Evolutionary conservation across 148 eudicot genomes (phyloP).

Genomic region (Rhododendron kiyosumense): DNA sequence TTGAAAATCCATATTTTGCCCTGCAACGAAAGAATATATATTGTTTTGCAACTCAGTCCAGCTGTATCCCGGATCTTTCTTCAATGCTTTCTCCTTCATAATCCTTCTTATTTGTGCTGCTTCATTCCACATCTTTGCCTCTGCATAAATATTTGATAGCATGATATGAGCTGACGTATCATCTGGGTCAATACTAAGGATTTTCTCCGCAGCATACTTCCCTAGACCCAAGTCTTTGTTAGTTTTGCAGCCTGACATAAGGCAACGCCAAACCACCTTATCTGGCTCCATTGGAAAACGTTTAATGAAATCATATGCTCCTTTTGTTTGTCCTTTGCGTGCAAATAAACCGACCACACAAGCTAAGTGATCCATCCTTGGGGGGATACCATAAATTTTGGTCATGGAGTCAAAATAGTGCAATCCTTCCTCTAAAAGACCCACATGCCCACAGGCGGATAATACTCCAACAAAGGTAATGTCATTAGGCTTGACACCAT

Average conservation of each 20-base stretch:
- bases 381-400: conserved; percentile 20
- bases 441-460: conserved; percentile 38
- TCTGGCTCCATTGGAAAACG: conserved; percentile 16
- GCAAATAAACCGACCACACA: conserved; percentile 32
- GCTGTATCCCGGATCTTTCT: conserved; percentile 39
- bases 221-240: conserved; percentile 29
- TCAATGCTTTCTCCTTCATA: conserved; percentile 28
- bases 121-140: conserved; percentile 38
- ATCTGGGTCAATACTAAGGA: conserved; percentile 36
- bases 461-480: conserved; percentile 35
- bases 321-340: conserved; percentile 25
- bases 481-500: conserved; percentile 28
- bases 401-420: conserved; percentile 30
- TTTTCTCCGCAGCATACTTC: conserved; percentile 34
- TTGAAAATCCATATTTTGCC: conserved; percentile 6
- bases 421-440: conserved; percentile 34
- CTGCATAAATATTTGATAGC: conserved; percentile 42
- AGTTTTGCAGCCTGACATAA: conserved; percentile 36
- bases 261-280: conserved; percentile 46
- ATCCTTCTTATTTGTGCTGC: conserved; percentile 25
- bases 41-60: conserved; percentile 32
- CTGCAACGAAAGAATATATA: conserved; percentile 19
- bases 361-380: conserved; percentile 36
- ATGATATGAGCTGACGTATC: conserved; percentile 34
- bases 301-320: conserved; percentile 29